These are phyloP conservation scores for Fraxinus platypoda DNA, from an alignment of 305 asterid species.

Conservation along the genomic window DNA sequence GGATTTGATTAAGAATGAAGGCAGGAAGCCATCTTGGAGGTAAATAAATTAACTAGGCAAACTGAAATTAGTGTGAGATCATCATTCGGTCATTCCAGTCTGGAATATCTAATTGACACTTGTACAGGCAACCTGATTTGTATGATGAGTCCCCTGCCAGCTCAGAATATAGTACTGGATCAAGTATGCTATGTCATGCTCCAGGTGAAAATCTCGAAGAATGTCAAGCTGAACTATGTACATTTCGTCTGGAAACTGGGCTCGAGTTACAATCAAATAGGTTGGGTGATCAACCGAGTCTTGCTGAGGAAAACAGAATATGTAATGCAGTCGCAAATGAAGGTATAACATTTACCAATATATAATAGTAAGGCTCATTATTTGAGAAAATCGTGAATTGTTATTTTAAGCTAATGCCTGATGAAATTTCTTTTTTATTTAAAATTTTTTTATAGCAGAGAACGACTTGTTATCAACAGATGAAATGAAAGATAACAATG, in stretches of 20 bases:
- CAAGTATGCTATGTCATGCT: slow-evolving; percentile 46
- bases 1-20: slow-evolving; percentile 53
- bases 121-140: slow-evolving; percentile 68
- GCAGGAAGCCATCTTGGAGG: slow-evolving; percentile 73
- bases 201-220: slow-evolving; percentile 49
- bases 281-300: slow-evolving; percentile 39
- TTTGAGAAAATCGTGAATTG: slow-evolving; percentile 2
- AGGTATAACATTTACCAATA: slow-evolving; percentile 38
- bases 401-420: slow-evolving; percentile 23
- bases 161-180: slow-evolving; percentile 76
- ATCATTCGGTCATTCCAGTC: slow-evolving; percentile 18
- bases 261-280: slow-evolving; percentile 45
- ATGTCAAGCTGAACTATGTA: slow-evolving; percentile 44
- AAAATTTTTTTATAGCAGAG: slow-evolving; percentile 29
- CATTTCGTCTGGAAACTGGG: slow-evolving; percentile 40
- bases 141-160: slow-evolving; percentile 49
- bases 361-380: background rate
- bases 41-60: slow-evolving; percentile 36
- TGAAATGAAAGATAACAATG: slow-evolving; percentile 32
- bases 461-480: slow-evolving; percentile 39
- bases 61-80: slow-evolving; percentile 3
- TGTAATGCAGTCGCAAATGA: slow-evolving; percentile 38
- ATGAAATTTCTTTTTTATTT: background rate
- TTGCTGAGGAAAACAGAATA: slow-evolving; percentile 43
- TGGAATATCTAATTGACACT: slow-evolving; percentile 31